Evolutionary conservation across 495 filamentous ascomycete genomes (phyloP), one percentile per base, ranked within the genome.

Genomic region (Cercophora samala): DNA sequence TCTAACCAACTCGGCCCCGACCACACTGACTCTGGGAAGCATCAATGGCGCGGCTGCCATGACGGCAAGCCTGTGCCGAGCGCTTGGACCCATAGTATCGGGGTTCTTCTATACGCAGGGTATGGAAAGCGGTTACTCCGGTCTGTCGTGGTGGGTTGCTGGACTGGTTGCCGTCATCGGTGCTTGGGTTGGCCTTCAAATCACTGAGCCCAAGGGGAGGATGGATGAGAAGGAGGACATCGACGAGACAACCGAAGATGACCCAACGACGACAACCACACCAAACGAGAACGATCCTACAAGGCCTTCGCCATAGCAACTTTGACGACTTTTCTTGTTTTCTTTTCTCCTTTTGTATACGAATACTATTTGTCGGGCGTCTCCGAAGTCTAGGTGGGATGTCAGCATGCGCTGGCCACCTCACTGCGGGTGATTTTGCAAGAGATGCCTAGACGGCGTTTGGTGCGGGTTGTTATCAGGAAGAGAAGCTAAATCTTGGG

Each of bases 41-140:
- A 90, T 99, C 78, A 98, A 98, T 69, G 95, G 95, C 42, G 87
- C 92, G n/a, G 91, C 92, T 8, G 92, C 93, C 26, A 96, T 92
- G 17, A 91, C 90, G 6, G 95, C 96, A 23, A 96, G 93, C 73
- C 78, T 98, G 53, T 89, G 86, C 69, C 87, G 95, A 62, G 92
- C 93, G 1, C 87, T 96, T 71, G 95, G 95, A 2, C 95, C 95
- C 5, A 93, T 90, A 0, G 77, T 97, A 37, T 95, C 93, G 13
- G 95, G 95, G 4, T 76, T 92, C 18, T 83, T 99, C 60, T 94
- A 97, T 77, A 83, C 91, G 21, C 82, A 87, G 65, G 95, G 96
- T 24, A 82, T 97, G 26, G 80, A 87, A 63, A 81, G 87, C 32
- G 93, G 94, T 51, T 91, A 90, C 68, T 91, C 92, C 19, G 93